Conservation (phyloP, 169 alveolate genomes). For the Eimeria maxima region DNA sequence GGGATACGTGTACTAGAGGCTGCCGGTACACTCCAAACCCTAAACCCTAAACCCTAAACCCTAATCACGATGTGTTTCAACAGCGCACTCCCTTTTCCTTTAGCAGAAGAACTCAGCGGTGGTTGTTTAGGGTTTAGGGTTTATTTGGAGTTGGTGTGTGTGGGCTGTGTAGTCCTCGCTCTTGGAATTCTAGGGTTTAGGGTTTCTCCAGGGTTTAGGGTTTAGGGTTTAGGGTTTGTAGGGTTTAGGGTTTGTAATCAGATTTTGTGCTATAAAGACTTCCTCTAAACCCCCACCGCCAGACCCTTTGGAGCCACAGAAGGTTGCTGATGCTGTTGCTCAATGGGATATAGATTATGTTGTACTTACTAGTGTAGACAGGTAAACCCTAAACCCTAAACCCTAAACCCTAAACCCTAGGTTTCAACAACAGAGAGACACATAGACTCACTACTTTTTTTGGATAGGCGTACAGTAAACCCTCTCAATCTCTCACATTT, state of each 20-base stretch:
- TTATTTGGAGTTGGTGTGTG: neutral
- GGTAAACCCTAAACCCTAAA: constrained; percentile 72
- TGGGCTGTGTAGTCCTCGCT: neutral
- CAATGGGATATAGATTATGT: constrained; percentile 88
- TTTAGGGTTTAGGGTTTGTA: constrained; percentile 41
- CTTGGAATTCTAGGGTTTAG: neutral
- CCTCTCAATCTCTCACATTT: neutral
- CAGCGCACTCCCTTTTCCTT: too few relatives aligned
- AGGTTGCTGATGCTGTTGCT: constrained; percentile 88
- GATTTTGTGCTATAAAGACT: constrained; percentile 89
- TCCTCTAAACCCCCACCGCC: constrained; percentile 88
- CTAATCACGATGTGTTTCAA: neutral
- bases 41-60: constrained; percentile 47
- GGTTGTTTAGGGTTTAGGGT: neutral
- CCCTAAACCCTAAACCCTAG: constrained; percentile 31
- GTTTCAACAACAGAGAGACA: neutral
- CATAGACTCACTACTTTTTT: too few relatives aligned
- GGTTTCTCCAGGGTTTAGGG: neutral
- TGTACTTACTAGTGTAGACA: constrained; percentile 88
- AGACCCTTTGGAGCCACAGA: constrained; percentile 87
- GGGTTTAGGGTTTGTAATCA: neutral
- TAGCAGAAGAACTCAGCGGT: too few relatives aligned
- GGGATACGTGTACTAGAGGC: constrained; percentile 91
- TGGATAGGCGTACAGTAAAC: too few relatives aligned
- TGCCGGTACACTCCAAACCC: constrained; percentile 77